Base-by-base conservation (phyloP, 2,329 filamentous ascomycete species). In the Ophiostoma populinum region DNA sequence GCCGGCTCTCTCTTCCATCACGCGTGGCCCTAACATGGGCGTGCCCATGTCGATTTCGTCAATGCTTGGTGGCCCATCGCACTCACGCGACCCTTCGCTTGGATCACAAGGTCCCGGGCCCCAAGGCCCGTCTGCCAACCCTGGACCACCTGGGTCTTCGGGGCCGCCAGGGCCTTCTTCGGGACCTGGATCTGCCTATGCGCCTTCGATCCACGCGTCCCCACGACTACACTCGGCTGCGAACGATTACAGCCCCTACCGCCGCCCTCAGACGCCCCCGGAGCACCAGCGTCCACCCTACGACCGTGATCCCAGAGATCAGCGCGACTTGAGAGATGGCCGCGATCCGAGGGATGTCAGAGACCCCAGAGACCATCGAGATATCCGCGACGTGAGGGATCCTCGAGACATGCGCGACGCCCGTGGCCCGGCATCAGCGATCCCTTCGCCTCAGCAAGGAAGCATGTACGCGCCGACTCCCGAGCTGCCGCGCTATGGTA, bases 251-350 rank as follows among this genome's bases (percentile, higher is more conserved):
- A 59, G 57, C 34, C 62, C 66, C 5, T 77, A 68, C 50, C 65
- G 75, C 42, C 64, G 77, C 40, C 78, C 78, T 3, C 73, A 80
- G 39, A 83, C 78, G 0, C 79, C 43, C 5, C 37, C 79, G n/a
- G 78, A 83, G 29, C 72, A 75, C 41, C 60, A 65, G 31, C 63
- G 69, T 46, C 57, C 58, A 37, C 70, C 71, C 55, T 61, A 72
- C 38, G 32, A 48, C 36, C 46, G 58, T 44, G 51, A 55, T 9
- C 24, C 32, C 3, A 45, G 24, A 11, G 24, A 26, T 13, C 49
- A 49, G 43, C 38, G 45, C 7, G 51, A 61, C 41, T 24, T 33
- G 9, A 55, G 65, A 46, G 57, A 56, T n/a, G n/a, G n/a, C n/a
- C n/a, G n/a, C n/a, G 51, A 55, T 9, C 24, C 32, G 3, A 45